phyloP scores from a whole-genome alignment of 352 stramenopile species.

The Phytophthora fragariaefolia region DNA sequence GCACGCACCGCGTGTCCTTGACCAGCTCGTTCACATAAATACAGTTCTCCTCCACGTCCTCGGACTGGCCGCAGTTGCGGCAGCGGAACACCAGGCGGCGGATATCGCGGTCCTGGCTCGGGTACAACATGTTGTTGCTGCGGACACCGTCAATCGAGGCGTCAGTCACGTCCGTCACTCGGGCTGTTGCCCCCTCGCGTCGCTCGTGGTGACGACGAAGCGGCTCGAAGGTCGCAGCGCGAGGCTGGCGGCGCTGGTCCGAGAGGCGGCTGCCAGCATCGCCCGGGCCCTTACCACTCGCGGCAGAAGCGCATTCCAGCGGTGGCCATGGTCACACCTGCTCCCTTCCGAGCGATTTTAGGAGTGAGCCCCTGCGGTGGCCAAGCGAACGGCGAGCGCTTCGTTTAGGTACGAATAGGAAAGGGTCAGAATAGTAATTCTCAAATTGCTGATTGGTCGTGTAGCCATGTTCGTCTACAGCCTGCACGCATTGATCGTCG shows the following conservation, averaged over 20 bases:
- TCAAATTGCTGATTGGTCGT: neutral
- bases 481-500: neutral
- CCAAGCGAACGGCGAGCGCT: slow-evolving; percentile 17
- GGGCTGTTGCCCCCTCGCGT: neutral
- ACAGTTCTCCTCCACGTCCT: slow-evolving; percentile 90
- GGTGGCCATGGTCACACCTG: slow-evolving; percentile 57
- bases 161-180: neutral
- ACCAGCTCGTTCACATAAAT: slow-evolving; percentile 93
- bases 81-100: slow-evolving; percentile 87
- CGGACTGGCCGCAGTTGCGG: slow-evolving; percentile 86
- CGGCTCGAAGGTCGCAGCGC: neutral
- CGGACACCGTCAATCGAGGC: neutral
- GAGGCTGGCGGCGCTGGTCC: neutral
- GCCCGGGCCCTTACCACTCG: slow-evolving; percentile 69
- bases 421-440: neutral
- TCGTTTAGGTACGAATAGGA: slow-evolving; percentile 23
- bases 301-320: slow-evolving; percentile 90
- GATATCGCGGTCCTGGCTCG: slow-evolving; percentile 88
- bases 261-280: neutral
- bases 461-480: slow-evolving; percentile 20
- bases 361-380: slow-evolving; percentile 15
- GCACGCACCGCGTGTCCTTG: slow-evolving; percentile 82
- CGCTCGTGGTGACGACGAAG: neutral
- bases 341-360: slow-evolving; percentile 25
- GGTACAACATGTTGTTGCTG: slow-evolving; percentile 94